phyloP scores from a whole-genome alignment of 495 filamentous ascomycete genomes.

The Thozetella sp. region DNA sequence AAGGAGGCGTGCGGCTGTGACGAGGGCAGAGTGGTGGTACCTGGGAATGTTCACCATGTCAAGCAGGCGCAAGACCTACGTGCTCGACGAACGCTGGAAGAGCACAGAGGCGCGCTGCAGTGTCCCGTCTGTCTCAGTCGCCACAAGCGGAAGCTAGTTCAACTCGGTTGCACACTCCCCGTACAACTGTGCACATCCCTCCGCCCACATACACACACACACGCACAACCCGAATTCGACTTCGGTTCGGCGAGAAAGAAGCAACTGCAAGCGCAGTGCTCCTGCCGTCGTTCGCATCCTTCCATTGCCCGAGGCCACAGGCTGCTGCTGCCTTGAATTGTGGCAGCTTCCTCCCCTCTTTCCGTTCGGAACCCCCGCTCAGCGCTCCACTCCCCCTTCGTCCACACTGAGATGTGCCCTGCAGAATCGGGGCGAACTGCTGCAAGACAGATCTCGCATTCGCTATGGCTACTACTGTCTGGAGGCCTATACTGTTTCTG shows the following conservation, averaged over 20 bases:
- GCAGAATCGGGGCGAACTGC: constrained; percentile 1
- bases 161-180: too few species aligned
- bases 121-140: neutral
- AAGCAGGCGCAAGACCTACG: too few species aligned
- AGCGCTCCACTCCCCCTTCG: neutral
- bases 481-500: neutral
- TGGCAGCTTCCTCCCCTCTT: neutral
- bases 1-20: too few species aligned
- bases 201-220: too few species aligned
- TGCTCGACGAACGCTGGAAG: neutral
- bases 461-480: neutral
- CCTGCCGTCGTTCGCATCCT: too few species aligned
- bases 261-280: too few species aligned
- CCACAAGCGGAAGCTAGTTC: neutral
- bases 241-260: too few species aligned
- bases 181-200: too few species aligned
- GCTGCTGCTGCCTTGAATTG: neutral
- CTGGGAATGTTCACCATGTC: neutral
- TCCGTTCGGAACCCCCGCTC: too few species aligned
- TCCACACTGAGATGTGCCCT: neutral
- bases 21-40: too few species aligned
- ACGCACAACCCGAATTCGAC: too few species aligned
- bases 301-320: too few species aligned
- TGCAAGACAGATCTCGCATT: neutral
- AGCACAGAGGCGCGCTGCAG: neutral